Base-by-base conservation (phyloP, 2,329 filamentous ascomycete genomes). In the Fusarium virguliforme region DNA sequence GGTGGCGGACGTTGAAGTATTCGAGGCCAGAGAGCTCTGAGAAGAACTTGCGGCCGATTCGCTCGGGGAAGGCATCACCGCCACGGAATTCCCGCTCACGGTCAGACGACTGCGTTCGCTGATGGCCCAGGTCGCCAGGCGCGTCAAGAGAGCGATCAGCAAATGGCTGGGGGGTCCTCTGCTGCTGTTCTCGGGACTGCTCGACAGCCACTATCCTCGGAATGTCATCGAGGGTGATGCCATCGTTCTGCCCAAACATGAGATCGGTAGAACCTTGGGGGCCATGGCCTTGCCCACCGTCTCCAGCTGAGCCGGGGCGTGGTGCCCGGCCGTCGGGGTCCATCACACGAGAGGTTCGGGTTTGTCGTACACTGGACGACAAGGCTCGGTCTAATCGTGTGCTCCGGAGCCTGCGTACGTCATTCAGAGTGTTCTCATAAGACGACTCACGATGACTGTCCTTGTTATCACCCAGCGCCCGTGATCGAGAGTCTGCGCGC, bases 1-100 rank as follows among this genome's bases (percentile, higher is more conserved):
- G 90, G 76, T 98, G 95, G 28, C 96, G 92, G 50, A 98, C 93
- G 75, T 98, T 98, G 80, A 99, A 98, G 79, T 98, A 98, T 79
- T 99, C 96, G 32, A 99, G 85, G 1, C 94, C 94, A 3, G 96
- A 97, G 6, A 99, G 87, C 79, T 99, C 96, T 0, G 96, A 98
- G 79, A 99, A 99, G 82, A 97, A 99, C 74, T 91, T 93, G 77
- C 95, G 94, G 1, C 86, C 82, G 78, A 85, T 81, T 57, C 83
- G 86, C 65, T 87, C 85, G 6, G 88, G 85, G 22, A 88, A 83
- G 8, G 83, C 82, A 35, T 92, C 90, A 8, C 78, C 81, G 24
- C 81, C 76, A 32, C 89, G 88, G 6, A 85, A 76, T 22, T 87
- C 86, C 56, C 85, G 84, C 58, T 85, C 86, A 58, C 84, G 82